Base-by-base conservation (phyloP, 1,139 yeast genomes). In the Scheffersomyces insectosa region DNA sequence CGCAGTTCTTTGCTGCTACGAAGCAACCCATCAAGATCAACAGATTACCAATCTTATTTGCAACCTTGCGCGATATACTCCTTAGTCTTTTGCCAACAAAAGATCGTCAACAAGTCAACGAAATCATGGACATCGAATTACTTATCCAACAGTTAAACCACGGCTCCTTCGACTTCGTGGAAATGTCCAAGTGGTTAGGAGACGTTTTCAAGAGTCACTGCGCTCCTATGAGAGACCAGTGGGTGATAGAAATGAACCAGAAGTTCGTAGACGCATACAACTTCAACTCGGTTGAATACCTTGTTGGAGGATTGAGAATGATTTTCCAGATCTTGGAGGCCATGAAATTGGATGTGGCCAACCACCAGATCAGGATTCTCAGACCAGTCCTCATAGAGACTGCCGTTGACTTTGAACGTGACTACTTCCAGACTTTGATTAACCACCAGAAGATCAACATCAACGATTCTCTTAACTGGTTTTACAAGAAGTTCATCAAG, bases 261-360 rank as follows among this genome's bases (percentile, higher is more conserved):
- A 79, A 82, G 55, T 85, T 90, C 59, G 76, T 73, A 42, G 75
- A 75, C 44, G 89, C 95, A 16, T 79, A 79, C 48, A 61, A 65
- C n/a, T 70, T 72, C 28, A 69, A 72, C 49, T 76, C 83, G 15
- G 79, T 83, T 10, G 60, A 72, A 12, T 74, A 76, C 45, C 69
- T 90, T 40, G 88, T 88, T 36, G 88, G 83, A 41, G 97, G 96
- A 2, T 70, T 91, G 43, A 77, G 93, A 47, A 78, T 84, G 68
- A 78, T 88, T 14, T 89, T 91, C 62, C 87, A 88, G 50, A 87
- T 91, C 46, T 71, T 91, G 52, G 97, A 90, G 63, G 95, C 96
- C n/a, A 90, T 91, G 96, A 91, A 91, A 63, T 74, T 91, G 52
- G 97, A 91, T 59, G 95, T 90, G 43, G 97, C 97, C 14, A 91